phyloP scores from a whole-genome alignment of 768 basidiomycete species.

The Phlebiopsis gigantea region DNA sequence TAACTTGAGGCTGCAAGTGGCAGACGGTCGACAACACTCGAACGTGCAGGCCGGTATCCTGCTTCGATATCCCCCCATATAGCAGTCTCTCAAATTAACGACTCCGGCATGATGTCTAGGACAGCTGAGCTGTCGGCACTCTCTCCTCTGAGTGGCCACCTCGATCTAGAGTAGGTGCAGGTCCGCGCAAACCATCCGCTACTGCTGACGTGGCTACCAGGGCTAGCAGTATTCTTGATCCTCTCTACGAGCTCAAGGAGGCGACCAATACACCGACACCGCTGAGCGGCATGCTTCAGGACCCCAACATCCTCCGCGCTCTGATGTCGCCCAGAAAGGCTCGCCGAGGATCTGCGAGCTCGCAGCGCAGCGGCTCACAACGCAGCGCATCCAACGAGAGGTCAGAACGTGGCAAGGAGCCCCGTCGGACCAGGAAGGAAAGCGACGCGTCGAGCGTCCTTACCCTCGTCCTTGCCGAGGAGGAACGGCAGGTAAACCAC shows the following conservation, averaged over 20 bases:
- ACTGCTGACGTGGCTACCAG: not conserved
- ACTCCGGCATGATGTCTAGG: not conserved
- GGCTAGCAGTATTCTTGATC: slow-evolving; percentile 3
- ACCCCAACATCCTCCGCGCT: slow-evolving; percentile 34
- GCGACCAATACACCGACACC: slow-evolving; percentile 42
- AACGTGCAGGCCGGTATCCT: slow-evolving; percentile 12
- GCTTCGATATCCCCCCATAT: not conserved
- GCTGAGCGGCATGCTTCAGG: slow-evolving; percentile 37
- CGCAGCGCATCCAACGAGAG: slow-evolving; percentile 28
- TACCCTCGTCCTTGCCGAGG: slow-evolving; percentile 41
- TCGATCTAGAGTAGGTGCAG: not conserved
- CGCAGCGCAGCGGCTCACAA: slow-evolving; percentile 27
- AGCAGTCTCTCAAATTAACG: no score
- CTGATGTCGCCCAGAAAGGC: slow-evolving; percentile 32
- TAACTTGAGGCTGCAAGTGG: no score
- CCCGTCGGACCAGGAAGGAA: slow-evolving; percentile 14
- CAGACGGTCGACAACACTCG: not conserved
- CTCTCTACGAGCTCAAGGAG: slow-evolving; percentile 29
- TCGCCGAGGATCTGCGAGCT: slow-evolving; percentile 32
- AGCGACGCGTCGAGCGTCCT: slow-evolving; percentile 25
- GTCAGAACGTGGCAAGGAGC: slow-evolving; percentile 21
- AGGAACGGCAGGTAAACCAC: slow-evolving; percentile 51
- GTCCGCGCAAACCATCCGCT: not conserved
- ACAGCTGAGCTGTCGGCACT: not conserved
- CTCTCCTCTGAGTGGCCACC: not conserved